Evolutionary conservation across 768 basidiomycete species (phyloP), one percentile per base, ranked within the genome.

Genomic region (Serendipita vermifera): DNA sequence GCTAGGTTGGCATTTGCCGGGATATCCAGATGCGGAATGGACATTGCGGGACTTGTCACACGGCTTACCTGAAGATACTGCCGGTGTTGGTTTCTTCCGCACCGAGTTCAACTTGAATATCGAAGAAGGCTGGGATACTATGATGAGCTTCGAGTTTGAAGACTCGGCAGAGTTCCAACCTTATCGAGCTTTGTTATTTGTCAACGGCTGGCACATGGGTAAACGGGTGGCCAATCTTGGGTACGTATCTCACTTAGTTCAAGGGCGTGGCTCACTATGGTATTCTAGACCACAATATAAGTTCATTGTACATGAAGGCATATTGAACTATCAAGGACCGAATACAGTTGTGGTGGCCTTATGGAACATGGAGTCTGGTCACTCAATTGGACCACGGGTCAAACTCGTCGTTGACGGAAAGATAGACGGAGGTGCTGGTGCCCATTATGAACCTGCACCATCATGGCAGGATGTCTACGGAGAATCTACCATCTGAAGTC

Each of bases 171-270:
- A 74, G 3, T 26, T 40, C 17, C 80, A 84, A 62, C 75, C 84
- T 22, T 89, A 87, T 62, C 76, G 87, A 14, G 80, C 82, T 2
- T 72, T 79, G 39, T 61, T 90, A 38, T 89, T 85, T 58, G 82
- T 90, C 17, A 89, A 91, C 62, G 88, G 87, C 11, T 91, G 88
- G 88, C 83, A 84, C 78, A 86, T 86, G 78, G 88, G 87, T 6
- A 89, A 88, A 69, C 67, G 81, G 17, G 74, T 83, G n/a, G 80
- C 70, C 13, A 82, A 85, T 62, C 74, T 85, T 1, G 83, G 83
- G 85, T 79, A 59, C 57, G 75, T 65, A 13, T 32, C 33, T 11
- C 57, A 36, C 29, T 27, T 31, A 7, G 9, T 17, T 3, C 31
- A 58, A 40, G 29, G 27, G 35, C 6, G 11, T 20, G 14, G 7